These are phyloP conservation scores for Geum urbanum DNA, from an alignment of 306 rosid genomes.

Conservation along the genomic window DNA sequence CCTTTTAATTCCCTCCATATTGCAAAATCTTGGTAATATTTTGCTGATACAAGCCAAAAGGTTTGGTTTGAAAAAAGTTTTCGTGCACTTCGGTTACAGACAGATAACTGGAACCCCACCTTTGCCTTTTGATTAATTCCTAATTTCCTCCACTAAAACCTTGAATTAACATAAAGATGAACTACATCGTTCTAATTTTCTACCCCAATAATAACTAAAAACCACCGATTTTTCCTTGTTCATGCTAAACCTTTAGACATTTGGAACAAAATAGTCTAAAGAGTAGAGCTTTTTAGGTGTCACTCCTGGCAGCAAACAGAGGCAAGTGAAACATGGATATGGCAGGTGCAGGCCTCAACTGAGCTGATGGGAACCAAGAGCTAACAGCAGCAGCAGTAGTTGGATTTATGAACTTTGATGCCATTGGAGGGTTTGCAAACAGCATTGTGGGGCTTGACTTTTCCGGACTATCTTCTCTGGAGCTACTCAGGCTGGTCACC, in stretches of 20 bases:
- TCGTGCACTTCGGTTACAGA: slow-evolving; percentile 41
- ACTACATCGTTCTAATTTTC: slow-evolving; percentile 18
- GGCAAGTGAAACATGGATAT: slow-evolving; percentile 74
- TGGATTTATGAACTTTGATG: slow-evolving; percentile 40
- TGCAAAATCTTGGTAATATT: slow-evolving; percentile 38
- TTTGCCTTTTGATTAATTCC: slow-evolving; percentile 29
- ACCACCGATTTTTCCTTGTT: slow-evolving; percentile 4
- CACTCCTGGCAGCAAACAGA: slow-evolving; percentile 85
- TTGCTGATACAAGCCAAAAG: slow-evolving; percentile 45
- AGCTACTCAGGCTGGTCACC: slow-evolving; percentile 73
- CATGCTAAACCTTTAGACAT: slow-evolving; percentile 41
- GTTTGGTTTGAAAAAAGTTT: slow-evolving; percentile 37
- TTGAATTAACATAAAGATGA: slow-evolving; percentile 11
- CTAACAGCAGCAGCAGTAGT: slow-evolving; percentile 32
- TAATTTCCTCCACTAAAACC: slow-evolving; percentile 44
- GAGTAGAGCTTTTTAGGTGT: slow-evolving; percentile 31
- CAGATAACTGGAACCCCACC: slow-evolving; percentile 45
- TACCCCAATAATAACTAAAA: not conserved
- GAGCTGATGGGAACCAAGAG: slow-evolving; percentile 69
- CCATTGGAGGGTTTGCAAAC: slow-evolving; percentile 51
- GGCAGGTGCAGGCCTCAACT: slow-evolving; percentile 59
- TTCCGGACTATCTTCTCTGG: slow-evolving; percentile 87
- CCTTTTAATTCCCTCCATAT: slow-evolving; percentile 36
- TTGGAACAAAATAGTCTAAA: not conserved
- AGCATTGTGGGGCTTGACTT: slow-evolving; percentile 44